Conservation (phyloP, 352 stramenopile species). For the Globisporangium camurandrum region DNA sequence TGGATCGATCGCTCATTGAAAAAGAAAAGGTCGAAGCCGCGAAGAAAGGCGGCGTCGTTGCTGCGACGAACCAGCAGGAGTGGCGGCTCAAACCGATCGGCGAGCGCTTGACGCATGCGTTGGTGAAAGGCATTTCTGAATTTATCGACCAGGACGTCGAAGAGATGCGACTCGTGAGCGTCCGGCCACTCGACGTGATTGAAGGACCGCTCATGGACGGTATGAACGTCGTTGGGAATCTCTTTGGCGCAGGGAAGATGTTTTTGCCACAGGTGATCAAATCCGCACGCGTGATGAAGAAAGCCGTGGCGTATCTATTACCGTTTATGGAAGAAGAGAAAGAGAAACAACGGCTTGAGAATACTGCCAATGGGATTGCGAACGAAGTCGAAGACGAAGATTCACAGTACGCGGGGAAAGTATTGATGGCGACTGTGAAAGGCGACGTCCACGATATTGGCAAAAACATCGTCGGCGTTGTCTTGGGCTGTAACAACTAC, state of each 20-base stretch:
- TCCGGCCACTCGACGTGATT: constrained; percentile 93
- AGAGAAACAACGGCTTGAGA: constrained; percentile 58
- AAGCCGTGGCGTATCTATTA: constrained; percentile 95
- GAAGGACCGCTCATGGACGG: constrained; percentile 97
- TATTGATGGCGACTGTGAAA: constrained; percentile 98
- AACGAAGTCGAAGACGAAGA: constrained; percentile 77
- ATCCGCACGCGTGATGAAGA: constrained; percentile 98
- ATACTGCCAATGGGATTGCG: constrained; percentile 78
- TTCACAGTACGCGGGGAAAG: constrained; percentile 85
- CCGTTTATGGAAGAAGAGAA: constrained; percentile 99
- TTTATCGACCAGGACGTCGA: constrained; percentile 95
- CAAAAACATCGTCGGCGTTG: constrained; percentile 98
- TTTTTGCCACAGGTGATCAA: constrained; percentile 99
- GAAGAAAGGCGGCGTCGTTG: constrained; percentile 76
- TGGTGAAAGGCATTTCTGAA: constrained; percentile 97
- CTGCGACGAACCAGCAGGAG: constrained; percentile 56
- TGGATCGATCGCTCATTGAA: constrained; percentile 86
- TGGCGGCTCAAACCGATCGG: constrained; percentile 89
- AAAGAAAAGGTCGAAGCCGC: constrained; percentile 71
- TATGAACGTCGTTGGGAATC: constrained; percentile 97
- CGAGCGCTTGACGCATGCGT: constrained; percentile 91
- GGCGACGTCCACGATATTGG: constrained; percentile 98
- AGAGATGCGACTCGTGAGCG: constrained; percentile 74
- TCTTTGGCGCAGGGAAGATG: constrained; percentile 98
- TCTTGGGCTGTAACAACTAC: constrained; percentile 98